These are phyloP conservation scores for Triadica sebifera DNA, from an alignment of 345 rosid genomes.

Conservation along the genomic window DNA sequence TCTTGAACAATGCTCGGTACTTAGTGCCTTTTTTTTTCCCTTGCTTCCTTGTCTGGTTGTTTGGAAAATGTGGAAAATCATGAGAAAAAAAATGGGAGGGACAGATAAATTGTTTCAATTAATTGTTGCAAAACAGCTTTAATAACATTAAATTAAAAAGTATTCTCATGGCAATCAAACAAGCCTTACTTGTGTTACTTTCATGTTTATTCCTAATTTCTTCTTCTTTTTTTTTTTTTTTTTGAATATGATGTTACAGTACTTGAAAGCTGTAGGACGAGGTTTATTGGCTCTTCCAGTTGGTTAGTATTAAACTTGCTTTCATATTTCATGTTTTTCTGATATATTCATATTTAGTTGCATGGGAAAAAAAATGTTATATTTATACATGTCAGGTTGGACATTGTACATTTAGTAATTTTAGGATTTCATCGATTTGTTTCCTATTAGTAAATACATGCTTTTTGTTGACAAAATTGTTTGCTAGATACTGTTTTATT, in stretches of 20 bases:
- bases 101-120: background rate
- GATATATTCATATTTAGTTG: background rate
- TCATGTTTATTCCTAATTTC: background rate
- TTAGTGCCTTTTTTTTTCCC: background rate
- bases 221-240: background rate
- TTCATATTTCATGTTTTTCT: background rate
- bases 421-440: background rate
- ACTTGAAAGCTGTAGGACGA: conserved; percentile 51
- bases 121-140: background rate
- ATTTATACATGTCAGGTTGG: background rate
- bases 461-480: background rate
- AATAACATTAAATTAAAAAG: background rate
- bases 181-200: background rate
- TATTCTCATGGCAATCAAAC: background rate
- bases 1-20: conserved; percentile 61
- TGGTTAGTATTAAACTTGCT: conserved; percentile 49
- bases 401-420: background rate
- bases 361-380: background rate
- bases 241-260: conserved; percentile 45
- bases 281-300: conserved; percentile 57
- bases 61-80: background rate
- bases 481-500: background rate
- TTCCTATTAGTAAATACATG: background rate
- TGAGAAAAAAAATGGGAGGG: background rate
- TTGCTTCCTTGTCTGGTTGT: no score